These are phyloP conservation scores for Vitis vinifera DNA, from an alignment of 164 flowering plant species.

Conservation along the genomic window ASM3070453v1 NC_081821.1:7794001-7794500, in stretches of 20 bases:
- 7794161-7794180: no score
- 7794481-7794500: no score
- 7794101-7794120: slow-evolving; percentile 80
- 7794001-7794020: slow-evolving; percentile 60
- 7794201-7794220: neutral
- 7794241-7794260: neutral
- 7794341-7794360: slow-evolving; percentile 79
- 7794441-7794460: slow-evolving; percentile 55
- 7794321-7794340: slow-evolving; percentile 63
- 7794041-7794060: slow-evolving; percentile 66
- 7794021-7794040: slow-evolving; percentile 67
- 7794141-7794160: slow-evolving; percentile 67
- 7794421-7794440: slow-evolving; percentile 89
- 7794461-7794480: neutral
- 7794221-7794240: no score
- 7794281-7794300: slow-evolving; percentile 69
- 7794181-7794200: no score
- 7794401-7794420: slow-evolving; percentile 94
- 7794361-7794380: slow-evolving; percentile 76
- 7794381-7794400: slow-evolving; percentile 69
- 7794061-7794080: slow-evolving; percentile 40
- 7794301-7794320: slow-evolving; percentile 71
- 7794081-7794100: slow-evolving; percentile 65
- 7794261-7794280: slow-evolving; percentile 51
- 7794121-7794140: slow-evolving; percentile 67